Percentiles rank a stretch among this genome's conserved stretches.
Evolutionary conservation across 2,329 filamentous ascomycete species (phyloP).

Genomic region (Fusarium humuli): DNA sequence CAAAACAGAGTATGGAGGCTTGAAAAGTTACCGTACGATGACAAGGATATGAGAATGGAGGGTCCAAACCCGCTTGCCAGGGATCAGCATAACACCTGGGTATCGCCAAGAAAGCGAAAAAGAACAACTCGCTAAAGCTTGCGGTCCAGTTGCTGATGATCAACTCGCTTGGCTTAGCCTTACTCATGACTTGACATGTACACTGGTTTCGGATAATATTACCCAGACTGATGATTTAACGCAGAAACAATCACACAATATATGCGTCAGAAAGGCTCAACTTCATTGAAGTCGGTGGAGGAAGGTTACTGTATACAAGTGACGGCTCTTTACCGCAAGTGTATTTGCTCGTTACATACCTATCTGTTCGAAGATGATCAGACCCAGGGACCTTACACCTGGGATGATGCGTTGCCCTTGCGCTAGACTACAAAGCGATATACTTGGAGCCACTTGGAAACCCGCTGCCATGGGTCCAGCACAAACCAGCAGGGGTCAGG

Average conservation of each 20-base stretch:
- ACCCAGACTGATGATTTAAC: neutral
- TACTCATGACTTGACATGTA: neutral
- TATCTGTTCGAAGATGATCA: constrained; percentile 43
- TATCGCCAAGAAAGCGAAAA: constrained; percentile 47
- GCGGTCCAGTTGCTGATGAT: constrained; percentile 30
- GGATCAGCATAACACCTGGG: constrained; percentile 37
- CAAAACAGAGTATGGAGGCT: constrained; percentile 32
- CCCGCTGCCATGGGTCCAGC: constrained; percentile 46
- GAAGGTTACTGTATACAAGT: neutral
- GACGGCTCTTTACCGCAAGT: neutral
- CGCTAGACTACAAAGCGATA: constrained; percentile 40
- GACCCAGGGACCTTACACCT: constrained; percentile 39
- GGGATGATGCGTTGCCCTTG: constrained; percentile 31
- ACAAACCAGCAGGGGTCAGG: constrained; percentile 21
- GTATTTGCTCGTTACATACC: constrained; percentile 18
- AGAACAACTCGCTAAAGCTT: constrained; percentile 44
- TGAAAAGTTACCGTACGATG: constrained; percentile 15
- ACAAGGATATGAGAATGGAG: constrained; percentile 36
- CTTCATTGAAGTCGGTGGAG: neutral
- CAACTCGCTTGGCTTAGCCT: constrained; percentile 10
- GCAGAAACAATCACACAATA: neutral
- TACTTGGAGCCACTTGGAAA: constrained; percentile 39
- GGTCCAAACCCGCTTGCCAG: constrained; percentile 27
- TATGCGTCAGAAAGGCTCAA: neutral
- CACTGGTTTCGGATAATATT: neutral